Percentiles rank a stretch among this genome's conserved stretches.
phyloP scores from a whole-genome alignment of 2,329 filamentous ascomycete genomes.

The Talaromyces pinophilus region DNA sequence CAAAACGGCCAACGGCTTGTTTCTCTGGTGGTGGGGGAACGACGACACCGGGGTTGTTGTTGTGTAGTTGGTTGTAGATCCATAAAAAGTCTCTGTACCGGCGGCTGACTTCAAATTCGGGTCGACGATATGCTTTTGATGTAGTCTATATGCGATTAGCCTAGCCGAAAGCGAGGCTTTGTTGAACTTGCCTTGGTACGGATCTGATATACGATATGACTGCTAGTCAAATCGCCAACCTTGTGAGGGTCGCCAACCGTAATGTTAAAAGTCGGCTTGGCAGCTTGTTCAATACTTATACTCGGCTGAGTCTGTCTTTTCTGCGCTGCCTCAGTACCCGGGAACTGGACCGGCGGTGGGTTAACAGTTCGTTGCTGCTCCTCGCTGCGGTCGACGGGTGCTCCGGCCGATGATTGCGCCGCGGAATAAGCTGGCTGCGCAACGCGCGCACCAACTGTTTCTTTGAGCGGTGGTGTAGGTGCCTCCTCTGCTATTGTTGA shows the following conservation, averaged over 20 bases:
- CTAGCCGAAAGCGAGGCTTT: conserved; percentile 20
- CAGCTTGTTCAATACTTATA: conserved; percentile 87
- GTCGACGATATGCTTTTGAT: conserved; percentile 90
- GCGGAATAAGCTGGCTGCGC: conserved; percentile 42
- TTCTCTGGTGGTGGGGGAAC: conserved; percentile 97
- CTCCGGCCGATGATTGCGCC: conserved; percentile 51
- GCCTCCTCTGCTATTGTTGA: conserved; percentile 52
- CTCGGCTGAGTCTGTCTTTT: conserved; percentile 68
- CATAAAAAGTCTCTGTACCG: conserved; percentile 96
- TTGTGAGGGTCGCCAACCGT: conserved; percentile 95
- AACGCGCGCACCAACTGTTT: conserved; percentile 46
- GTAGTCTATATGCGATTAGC: conserved; percentile 64
- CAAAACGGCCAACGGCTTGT: conserved; percentile 93
- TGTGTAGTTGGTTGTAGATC: conserved; percentile 93
- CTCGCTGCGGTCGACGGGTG: conserved; percentile 70
- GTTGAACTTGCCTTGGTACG: conserved; percentile 72
- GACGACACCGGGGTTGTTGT: conserved; percentile 91
- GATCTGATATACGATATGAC: conserved; percentile 96
- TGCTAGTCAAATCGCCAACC: conserved; percentile 93
- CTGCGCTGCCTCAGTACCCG: conserved; percentile 43
- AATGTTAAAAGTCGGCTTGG: conserved; percentile 88
- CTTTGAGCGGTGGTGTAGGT: conserved; percentile 62
- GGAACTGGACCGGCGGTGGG: conserved; percentile 60
- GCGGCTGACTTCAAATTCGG: conserved; percentile 89
- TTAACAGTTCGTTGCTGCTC: conserved; percentile 65